phyloP scores from a whole-genome alignment of 495 filamentous ascomycete species.

The Penicillium turbatum region DNA sequence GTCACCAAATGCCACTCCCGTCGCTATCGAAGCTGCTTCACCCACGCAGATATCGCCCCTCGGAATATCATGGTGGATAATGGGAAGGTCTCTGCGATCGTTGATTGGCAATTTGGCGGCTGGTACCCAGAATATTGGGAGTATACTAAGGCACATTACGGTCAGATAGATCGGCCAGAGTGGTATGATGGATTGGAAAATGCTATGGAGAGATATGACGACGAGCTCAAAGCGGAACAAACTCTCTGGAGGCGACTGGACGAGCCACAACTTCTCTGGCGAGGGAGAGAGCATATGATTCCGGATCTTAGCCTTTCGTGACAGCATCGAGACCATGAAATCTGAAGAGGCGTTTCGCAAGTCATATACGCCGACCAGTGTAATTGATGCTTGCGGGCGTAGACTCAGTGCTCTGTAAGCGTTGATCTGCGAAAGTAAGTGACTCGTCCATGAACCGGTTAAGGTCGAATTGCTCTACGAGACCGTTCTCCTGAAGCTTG shows the following conservation, averaged over 20 bases:
- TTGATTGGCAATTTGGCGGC: conserved; percentile 49
- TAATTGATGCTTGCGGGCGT: background rate
- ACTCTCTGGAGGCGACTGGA: conserved; percentile 1
- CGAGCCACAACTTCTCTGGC: background rate
- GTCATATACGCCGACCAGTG: background rate
- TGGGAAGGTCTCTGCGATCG: conserved; percentile 33
- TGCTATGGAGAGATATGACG: conserved; percentile 9
- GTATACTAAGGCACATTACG: conserved; percentile 33
- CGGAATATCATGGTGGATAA: conserved; percentile 33
- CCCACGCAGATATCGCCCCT: conserved; percentile 29
- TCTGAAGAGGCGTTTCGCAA: background rate
- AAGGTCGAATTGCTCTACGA: conserved; percentile 12
- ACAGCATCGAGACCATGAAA: background rate
- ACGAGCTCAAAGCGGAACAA: background rate
- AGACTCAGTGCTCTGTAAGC: background rate
- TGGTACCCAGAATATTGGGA: conserved; percentile 52
- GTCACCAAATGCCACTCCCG: conserved; percentile 11
- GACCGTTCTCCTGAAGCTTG: background rate
- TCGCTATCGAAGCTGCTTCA: conserved; percentile 15
- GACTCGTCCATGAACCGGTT: conserved; percentile 12
- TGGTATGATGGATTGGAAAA: conserved; percentile 10
- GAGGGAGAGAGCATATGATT: background rate
- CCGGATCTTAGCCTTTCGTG: background rate
- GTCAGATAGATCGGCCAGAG: conserved; percentile 1
- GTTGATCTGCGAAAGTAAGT: conserved; percentile 14